phyloP scores from a whole-genome alignment of 2,329 filamentous ascomycete species.

The Waltergamsia citrina region DNA sequence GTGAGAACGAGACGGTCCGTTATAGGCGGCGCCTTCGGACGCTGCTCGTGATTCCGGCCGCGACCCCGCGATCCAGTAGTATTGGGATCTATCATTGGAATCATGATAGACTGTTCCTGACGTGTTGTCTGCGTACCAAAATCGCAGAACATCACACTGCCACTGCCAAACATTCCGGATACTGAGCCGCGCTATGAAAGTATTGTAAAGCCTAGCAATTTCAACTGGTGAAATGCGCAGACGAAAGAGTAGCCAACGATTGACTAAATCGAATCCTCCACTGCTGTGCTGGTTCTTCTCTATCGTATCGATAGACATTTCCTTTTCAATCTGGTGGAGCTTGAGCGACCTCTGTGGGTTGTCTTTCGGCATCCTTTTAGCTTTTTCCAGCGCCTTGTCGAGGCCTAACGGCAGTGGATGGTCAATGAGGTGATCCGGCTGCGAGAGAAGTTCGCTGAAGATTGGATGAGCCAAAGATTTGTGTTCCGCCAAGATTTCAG shows the following conservation, averaged over 20 bases:
- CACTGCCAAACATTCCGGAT: slow-evolving; percentile 23
- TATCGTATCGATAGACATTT: slow-evolving; percentile 35
- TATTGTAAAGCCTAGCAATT: slow-evolving; percentile 29
- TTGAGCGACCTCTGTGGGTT: slow-evolving; percentile 18
- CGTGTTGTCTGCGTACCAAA: slow-evolving; percentile 24
- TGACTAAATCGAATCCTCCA: slow-evolving; percentile 35
- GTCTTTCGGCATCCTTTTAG: slow-evolving; percentile 23
- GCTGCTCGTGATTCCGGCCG: background rate
- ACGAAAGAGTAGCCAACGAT: slow-evolving; percentile 42
- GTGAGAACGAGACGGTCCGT: background rate
- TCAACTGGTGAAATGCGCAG: slow-evolving; percentile 36
- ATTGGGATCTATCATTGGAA: background rate
- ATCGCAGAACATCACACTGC: slow-evolving; percentile 26
- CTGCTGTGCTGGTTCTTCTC: slow-evolving; percentile 6
- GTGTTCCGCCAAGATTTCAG: slow-evolving; percentile 10
- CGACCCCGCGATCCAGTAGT: background rate
- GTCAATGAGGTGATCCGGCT: slow-evolving; percentile 33
- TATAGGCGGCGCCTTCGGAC: background rate
- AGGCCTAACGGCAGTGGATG: slow-evolving; percentile 26
- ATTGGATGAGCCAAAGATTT: slow-evolving; percentile 24
- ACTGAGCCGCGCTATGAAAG: slow-evolving; percentile 17
- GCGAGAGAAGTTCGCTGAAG: slow-evolving; percentile 38
- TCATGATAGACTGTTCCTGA: background rate
- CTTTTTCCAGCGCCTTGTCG: slow-evolving; percentile 26
- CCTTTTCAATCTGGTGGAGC: slow-evolving; percentile 34